These are phyloP conservation scores for Ascochyta pisi DNA, from an alignment of 2,329 filamentous ascomycete species.

Conservation along the genomic window DNA sequence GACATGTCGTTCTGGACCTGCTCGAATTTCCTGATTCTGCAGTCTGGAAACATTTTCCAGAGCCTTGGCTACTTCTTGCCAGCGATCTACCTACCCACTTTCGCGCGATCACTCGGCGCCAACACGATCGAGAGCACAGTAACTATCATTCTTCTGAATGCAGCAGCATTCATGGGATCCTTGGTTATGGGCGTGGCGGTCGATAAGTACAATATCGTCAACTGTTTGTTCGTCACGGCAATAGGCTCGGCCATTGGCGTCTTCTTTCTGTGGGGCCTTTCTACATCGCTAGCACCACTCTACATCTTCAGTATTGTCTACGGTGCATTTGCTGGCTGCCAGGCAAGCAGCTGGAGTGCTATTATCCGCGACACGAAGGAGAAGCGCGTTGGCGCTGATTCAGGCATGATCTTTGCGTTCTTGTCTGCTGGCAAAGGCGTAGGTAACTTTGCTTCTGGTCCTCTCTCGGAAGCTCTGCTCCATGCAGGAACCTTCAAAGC, in stretches of 20 bases:
- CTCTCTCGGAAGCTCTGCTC: constrained; percentile 57
- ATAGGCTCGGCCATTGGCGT: constrained; percentile 46
- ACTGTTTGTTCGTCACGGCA: constrained; percentile 48
- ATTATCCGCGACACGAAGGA: constrained; percentile 53
- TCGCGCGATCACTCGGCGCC: constrained; percentile 48
- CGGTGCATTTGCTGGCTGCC: constrained; percentile 52
- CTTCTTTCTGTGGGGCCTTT: constrained; percentile 56
- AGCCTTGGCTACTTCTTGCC: constrained; percentile 55
- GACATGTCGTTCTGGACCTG: constrained; percentile 50
- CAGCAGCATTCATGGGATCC: constrained; percentile 46
- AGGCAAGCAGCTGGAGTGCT: constrained; percentile 53
- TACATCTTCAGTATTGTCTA: constrained; percentile 55
- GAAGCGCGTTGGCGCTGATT: constrained; percentile 49
- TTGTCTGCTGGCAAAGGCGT: constrained; percentile 59
- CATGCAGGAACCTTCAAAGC: constrained; percentile 47
- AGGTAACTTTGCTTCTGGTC: constrained; percentile 59
- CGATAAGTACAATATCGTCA: constrained; percentile 50
- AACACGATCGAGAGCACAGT: constrained; percentile 45
- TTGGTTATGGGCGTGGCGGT: constrained; percentile 49
- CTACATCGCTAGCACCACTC: constrained; percentile 50
- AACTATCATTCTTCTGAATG: constrained; percentile 51
- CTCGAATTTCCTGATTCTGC: constrained; percentile 45
- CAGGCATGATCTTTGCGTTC: constrained; percentile 57
- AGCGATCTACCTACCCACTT: constrained; percentile 52
- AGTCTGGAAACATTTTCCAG: constrained; percentile 52